A percentile compares a stretch with the other conserved stretches of the same genome.
Evolutionary conservation across 2,329 filamentous ascomycete species (phyloP).

Genomic region (Arthrinium puccinioides): DNA sequence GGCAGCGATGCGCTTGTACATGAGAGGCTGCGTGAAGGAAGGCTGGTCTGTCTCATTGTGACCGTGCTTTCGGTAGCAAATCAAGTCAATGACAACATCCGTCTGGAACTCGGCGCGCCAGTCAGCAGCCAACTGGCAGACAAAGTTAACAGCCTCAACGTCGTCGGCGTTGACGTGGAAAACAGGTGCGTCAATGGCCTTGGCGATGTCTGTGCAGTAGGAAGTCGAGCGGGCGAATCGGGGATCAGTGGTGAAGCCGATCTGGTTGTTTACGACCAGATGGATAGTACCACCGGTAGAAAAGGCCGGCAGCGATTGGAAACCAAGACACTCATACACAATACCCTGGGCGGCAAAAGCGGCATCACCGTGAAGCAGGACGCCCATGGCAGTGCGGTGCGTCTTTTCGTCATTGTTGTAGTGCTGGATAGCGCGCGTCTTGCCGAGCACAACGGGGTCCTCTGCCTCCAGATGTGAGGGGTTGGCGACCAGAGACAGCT

Average conservation of each 20-base stretch:
- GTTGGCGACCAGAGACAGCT: constrained; percentile 96
- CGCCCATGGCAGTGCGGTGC: constrained; percentile 86
- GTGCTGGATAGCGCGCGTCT: constrained; percentile 96
- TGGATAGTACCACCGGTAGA: constrained; percentile 97
- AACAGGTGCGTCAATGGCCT: constrained; percentile 94
- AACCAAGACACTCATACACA: constrained; percentile 97
- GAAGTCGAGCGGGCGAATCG: constrained; percentile 95
- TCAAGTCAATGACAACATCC: constrained; percentile 94
- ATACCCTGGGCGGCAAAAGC: constrained; percentile 95
- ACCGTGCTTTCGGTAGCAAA: constrained; percentile 98
- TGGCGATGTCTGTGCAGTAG: constrained; percentile 99
- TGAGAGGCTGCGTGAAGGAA: constrained; percentile 97
- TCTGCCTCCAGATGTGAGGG: constrained; percentile 97
- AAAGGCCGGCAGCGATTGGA: constrained; percentile 91
- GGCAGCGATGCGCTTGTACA: constrained; percentile 95
- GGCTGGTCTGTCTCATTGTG: constrained; percentile 99
- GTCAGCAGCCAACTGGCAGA: constrained; percentile 93
- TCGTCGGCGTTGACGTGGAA: constrained; percentile 99
- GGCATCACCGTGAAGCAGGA: constrained; percentile 93
- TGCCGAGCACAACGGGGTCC: constrained; percentile 94
- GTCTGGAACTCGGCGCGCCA: constrained; percentile 99
- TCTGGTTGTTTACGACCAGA: constrained; percentile 98
- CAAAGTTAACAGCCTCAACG: constrained; percentile 96
- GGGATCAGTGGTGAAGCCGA: constrained; percentile 97
- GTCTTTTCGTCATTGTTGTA: constrained; percentile 96